Evolutionary conservation across 768 basidiomycete genomes (phyloP).

Genomic region (Russula sp.): DNA sequence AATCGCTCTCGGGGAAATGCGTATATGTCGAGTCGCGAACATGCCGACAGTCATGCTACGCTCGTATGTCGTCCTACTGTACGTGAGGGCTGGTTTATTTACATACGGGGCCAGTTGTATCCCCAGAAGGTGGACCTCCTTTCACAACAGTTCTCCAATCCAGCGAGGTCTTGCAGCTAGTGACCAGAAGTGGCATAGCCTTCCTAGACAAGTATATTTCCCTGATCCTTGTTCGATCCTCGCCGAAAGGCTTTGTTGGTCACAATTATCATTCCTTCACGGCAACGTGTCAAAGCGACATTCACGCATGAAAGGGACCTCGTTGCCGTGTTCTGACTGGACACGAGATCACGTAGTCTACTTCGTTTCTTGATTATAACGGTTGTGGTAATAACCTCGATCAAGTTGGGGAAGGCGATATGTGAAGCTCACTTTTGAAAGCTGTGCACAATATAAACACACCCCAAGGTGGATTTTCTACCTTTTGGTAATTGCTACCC

Average conservation of each 20-base stretch:
- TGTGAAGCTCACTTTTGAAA: not conserved
- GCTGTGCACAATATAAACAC: conserved; percentile 4
- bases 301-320: conserved; percentile 39
- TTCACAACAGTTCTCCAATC: conserved; percentile 19
- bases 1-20: too few relatives aligned
- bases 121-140: not conserved
- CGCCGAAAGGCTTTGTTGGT: conserved; percentile 39
- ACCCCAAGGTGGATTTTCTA: conserved; percentile 29
- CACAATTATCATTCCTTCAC: conserved; percentile 42
- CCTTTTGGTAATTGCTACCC: conserved; percentile 36
- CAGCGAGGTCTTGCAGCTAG: conserved; percentile 26
- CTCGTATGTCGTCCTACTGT: too few relatives aligned
- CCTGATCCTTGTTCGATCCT: conserved; percentile 29
- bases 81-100: too few relatives aligned
- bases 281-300: conserved; percentile 36
- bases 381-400: not conserved
- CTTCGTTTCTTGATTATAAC: conserved; percentile 39
- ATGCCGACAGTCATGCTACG: too few relatives aligned
- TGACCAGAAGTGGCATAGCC: conserved; percentile 28
- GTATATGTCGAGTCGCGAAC: too few relatives aligned
- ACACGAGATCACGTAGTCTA: conserved; percentile 42
- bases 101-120: not conserved
- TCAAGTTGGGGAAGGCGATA: not conserved
- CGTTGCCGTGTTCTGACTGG: conserved; percentile 42
- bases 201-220: conserved; percentile 37